Base-by-base conservation (phyloP, 768 basidiomycete genomes). In the Serpula lacrymans region DNA sequence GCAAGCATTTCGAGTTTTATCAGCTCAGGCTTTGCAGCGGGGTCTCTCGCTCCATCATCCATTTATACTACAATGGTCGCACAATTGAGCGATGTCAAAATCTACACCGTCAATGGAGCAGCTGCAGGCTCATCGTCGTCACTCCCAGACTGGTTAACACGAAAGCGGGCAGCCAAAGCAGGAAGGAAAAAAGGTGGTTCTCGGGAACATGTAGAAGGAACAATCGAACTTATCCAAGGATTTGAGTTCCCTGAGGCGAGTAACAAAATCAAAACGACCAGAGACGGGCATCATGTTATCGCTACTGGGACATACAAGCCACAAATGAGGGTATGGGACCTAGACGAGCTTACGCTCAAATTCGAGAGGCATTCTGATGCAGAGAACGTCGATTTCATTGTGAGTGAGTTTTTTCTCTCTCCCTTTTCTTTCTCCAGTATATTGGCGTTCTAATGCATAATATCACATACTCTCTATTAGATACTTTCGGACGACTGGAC, bases 221-320 rank as follows among this genome's bases (percentile, higher is more conserved):
- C 84, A 21, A 78, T 96, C 52, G 89, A 95, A 59, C 84, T 95
- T 49, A 84, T 93, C 36, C 92, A 99, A 57, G 87, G 93, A 42
- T 96, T 98, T 62, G 91, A 95, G 55, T 98, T 99, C 51, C 94
- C 96, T 6, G 93, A 97, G 59, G 92, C 94, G 12, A 91, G 89
- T 59, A 94, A 91, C 64, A 82, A 80, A 51, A 75, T 99, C 52
- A 92, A 83, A 63, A 85, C 85, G 4, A 97, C 94, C 2, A 71
- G 84, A 27, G 94, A 99, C 60, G 95, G 96, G 1, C 83, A 86
- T 53, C 86, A 94, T 76, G 85, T 81, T 9, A 77, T 98, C 41
- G 95, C 92, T 1, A 98, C 95, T 17, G 96, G 96, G 18, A 89
- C 87, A 3, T 99, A 99, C 68, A 99, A 99, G 63, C 96, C 96